These are phyloP conservation scores for Acanthamoeba royreba DNA, from an alignment of 208 protist genomes.

Conservation along the genomic window DNA sequence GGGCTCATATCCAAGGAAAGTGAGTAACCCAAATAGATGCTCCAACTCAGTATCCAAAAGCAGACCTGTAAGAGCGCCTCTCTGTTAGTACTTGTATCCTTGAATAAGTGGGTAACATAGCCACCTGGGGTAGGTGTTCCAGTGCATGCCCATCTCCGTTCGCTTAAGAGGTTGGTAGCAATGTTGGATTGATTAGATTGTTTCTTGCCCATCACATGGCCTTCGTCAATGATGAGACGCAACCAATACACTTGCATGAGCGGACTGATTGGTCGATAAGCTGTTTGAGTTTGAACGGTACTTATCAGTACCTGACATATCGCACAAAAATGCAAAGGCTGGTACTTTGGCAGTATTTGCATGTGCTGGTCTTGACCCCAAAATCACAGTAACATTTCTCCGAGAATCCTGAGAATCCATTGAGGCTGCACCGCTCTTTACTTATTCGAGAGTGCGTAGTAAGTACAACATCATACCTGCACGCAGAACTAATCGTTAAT, in stretches of 20 bases:
- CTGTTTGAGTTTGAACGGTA: too few species aligned
- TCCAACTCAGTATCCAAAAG: constrained; percentile 28
- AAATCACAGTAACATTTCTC: constrained; percentile 24
- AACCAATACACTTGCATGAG: constrained; percentile 59
- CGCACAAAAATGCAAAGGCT: too few species aligned
- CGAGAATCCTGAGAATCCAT: neutral
- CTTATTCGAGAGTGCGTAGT: constrained; percentile 34
- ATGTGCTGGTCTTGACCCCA: neutral
- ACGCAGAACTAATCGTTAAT: neutral
- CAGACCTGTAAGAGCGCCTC: neutral
- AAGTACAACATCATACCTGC: constrained; percentile 56
- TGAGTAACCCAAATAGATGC: constrained; percentile 47
- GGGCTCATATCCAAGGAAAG: constrained; percentile 40
- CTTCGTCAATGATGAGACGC: constrained; percentile 67
- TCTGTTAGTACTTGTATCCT: too few species aligned
- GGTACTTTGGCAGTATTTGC: constrained; percentile 24
- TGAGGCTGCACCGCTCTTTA: constrained; percentile 12
- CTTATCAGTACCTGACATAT: too few species aligned
- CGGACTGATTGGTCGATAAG: neutral
- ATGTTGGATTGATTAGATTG: constrained; percentile 40
- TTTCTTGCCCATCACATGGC: constrained; percentile 58
- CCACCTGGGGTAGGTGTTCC: constrained; percentile 61
- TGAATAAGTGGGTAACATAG: neutral
- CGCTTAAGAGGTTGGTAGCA: neutral
- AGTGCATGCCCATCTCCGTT: constrained; percentile 51